Conservation (phyloP, 371 early-diverging fungal species). For the Mortierella sp. region DNA sequence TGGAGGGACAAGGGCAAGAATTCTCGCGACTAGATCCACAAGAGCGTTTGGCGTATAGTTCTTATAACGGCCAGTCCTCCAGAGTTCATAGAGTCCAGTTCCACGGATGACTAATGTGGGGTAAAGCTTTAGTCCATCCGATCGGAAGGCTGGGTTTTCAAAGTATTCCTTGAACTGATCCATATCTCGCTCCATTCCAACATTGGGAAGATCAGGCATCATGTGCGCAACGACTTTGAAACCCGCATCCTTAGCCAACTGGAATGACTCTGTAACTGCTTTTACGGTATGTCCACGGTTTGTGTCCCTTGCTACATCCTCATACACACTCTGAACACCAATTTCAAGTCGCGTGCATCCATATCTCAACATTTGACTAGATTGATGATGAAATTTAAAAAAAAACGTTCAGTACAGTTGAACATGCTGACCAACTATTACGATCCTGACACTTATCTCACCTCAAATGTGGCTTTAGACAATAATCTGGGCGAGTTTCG, state of each 20-base stretch:
- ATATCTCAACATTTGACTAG: conserved; percentile 97
- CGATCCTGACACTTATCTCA: conserved; percentile 9
- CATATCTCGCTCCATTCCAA: conserved; percentile 99
- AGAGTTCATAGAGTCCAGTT: conserved; percentile 98
- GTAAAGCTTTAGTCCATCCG: conserved; percentile 99
- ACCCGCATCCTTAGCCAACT: conserved; percentile 98
- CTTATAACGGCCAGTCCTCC: conserved; percentile 98
- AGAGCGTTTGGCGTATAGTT: conserved; percentile 99
- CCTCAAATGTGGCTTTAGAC: conserved; percentile 96
- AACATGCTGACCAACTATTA: neutral
- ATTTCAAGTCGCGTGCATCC: conserved; percentile 99
- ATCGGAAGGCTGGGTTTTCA: conserved; percentile 99
- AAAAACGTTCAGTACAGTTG: neutral
- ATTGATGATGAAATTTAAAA: conserved; percentile 10
- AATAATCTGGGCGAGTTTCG: conserved; percentile 99
- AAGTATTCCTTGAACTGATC: conserved; percentile 99
- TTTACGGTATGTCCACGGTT: conserved; percentile 99
- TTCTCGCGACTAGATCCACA: conserved; percentile 97
- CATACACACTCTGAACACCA: conserved; percentile 99
- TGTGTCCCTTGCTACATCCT: conserved; percentile 99
- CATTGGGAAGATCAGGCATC: conserved; percentile 99
- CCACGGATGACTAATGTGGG: conserved; percentile 99
- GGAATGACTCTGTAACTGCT: conserved; percentile 98
- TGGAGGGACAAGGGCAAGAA: conserved; percentile 98
- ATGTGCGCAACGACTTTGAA: conserved; percentile 99